These are phyloP conservation scores for Plasmodium berghei DNA, from an alignment of 169 alveolate species.

Conservation along the genomic window DNA sequence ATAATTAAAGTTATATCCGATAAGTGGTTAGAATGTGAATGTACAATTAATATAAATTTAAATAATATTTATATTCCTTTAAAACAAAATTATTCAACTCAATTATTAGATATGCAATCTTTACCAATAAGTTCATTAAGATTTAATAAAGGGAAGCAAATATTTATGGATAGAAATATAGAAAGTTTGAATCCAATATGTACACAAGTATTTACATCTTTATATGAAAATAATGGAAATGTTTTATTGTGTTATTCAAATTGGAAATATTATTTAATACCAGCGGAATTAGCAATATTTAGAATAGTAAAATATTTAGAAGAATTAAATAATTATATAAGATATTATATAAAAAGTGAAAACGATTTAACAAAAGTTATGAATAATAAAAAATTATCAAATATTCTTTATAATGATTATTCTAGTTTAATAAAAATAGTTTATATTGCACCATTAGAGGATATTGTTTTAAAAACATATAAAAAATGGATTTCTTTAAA, in stretches of 20 bases:
- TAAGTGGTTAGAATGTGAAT: constrained; percentile 88
- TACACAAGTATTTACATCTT: constrained; percentile 81
- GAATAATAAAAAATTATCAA: constrained; percentile 23
- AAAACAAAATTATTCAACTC: constrained; percentile 94
- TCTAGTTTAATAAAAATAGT: constrained; percentile 34
- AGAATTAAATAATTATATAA: constrained; percentile 17
- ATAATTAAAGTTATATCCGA: constrained; percentile 97
- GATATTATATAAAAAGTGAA: constrained; percentile 19
- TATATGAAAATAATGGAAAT: constrained; percentile 78
- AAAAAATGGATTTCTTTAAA: constrained; percentile 38
- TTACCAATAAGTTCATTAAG: constrained; percentile 92
- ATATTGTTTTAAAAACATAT: constrained; percentile 31
- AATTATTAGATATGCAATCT: constrained; percentile 95
- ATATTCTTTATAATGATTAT: constrained; percentile 20
- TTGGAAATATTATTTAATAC: constrained; percentile 32
- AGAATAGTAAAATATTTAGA: constrained; percentile 6
- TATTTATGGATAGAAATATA: constrained; percentile 77
- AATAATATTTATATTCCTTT: constrained; percentile 92
- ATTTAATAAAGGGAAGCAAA: constrained; percentile 88
- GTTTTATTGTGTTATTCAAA: constrained; percentile 81
- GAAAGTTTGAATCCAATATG: constrained; percentile 77
- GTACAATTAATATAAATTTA: constrained; percentile 80
- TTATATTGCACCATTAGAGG: constrained; percentile 72
- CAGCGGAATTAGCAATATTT: constrained; percentile 45
- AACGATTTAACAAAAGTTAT: constrained; percentile 27